Evolutionary conservation across 306 rosid species (phyloP), one percentile per base, ranked within the genome.

Genomic region (Cucumis cinereus): DNA sequence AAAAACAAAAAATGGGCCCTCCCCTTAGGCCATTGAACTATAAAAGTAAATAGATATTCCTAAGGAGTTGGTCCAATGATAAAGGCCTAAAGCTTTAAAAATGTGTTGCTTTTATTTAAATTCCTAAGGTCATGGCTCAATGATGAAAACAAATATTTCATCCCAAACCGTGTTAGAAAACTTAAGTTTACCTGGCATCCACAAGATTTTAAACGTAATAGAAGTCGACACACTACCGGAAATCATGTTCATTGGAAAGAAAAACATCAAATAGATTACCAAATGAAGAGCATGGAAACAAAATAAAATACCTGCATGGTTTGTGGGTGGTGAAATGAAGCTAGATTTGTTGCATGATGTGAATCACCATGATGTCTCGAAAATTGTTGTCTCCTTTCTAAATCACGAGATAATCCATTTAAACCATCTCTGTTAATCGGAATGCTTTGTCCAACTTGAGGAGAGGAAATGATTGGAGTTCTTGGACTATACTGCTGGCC

Each of bases 341-440:
- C 78, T 38, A 78, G 75, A n/a, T 77, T 82, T 23, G 88, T 77
- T 67, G 80, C 81, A 79, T 73, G 95, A 79, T 83, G 90, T 24
- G 49, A 83, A 82, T 57, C 85, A 79, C 74, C 22, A n/a, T 73
- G 81, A 69, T 90, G 43, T 77, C 76, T 85, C 50, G 90, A 77
- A 76, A 93, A 87, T 59, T 80, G 90, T 24, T 81, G 91, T 66
- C 66, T 90, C 82, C 92, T 84, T 80, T 91, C 96, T 33, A 80
- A 35, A 82, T 88, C 91, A 63, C 87, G 81, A 68, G 82, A 82
- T 68, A 85, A 23, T 61, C 81, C 52, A 82, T 62, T 64, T 19
- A 56, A 52, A 79, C 73, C 72, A 79, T 82, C 84, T 60, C 72
- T 77, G 30, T 83, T n/a, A 26, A 86, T 62, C 47, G 86, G 38